Conservation (phyloP, 2,329 filamentous ascomycete genomes). For the Lasiodiplodia sp. region DNA sequence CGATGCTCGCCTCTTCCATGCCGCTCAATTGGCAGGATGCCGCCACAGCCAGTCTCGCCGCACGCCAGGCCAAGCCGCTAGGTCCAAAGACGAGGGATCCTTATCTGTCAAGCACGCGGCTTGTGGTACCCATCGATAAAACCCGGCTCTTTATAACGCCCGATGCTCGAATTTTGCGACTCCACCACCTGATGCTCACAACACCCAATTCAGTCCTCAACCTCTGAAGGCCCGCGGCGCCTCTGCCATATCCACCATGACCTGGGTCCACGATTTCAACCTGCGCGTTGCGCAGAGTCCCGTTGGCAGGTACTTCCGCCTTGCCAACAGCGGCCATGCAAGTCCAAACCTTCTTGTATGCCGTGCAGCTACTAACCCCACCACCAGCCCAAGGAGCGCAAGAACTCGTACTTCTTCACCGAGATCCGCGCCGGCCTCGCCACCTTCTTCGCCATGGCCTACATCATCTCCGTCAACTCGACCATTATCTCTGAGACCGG, state of each 20-base stretch:
- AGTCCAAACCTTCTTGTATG: slow-evolving; percentile 47
- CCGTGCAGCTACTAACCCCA: slow-evolving; percentile 30
- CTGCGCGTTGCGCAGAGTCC: slow-evolving; percentile 43
- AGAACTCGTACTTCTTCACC: slow-evolving; percentile 80
- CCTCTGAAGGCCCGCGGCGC: slow-evolving; percentile 8
- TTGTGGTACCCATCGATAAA: slow-evolving; percentile 4
- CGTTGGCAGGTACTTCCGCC: slow-evolving; percentile 65
- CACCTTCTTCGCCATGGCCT: slow-evolving; percentile 62
- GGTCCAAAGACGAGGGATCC: not conserved
- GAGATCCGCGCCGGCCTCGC: slow-evolving; percentile 84
- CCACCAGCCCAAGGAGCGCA: slow-evolving; percentile 70
- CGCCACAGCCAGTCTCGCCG: not conserved
- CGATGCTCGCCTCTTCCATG: not conserved
- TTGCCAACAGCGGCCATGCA: slow-evolving; percentile 85
- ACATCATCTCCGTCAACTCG: slow-evolving; percentile 73
- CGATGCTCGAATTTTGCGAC: slow-evolving; percentile 13
- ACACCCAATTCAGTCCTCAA: not conserved
- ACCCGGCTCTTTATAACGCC: slow-evolving; percentile 17
- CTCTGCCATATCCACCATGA: not conserved
- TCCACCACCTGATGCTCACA: not conserved
- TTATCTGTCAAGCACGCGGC: slow-evolving; percentile 11
- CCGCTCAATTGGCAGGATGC: slow-evolving; percentile 2
- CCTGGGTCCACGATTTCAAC: slow-evolving; percentile 45
- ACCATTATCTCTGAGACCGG: slow-evolving; percentile 75
- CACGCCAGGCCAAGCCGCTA: slow-evolving; percentile 15